Evolutionary conservation across 2,329 filamentous ascomycete genomes (phyloP), one percentile per base, ranked within the genome.

Genomic region (Grosmannia huntii): DNA sequence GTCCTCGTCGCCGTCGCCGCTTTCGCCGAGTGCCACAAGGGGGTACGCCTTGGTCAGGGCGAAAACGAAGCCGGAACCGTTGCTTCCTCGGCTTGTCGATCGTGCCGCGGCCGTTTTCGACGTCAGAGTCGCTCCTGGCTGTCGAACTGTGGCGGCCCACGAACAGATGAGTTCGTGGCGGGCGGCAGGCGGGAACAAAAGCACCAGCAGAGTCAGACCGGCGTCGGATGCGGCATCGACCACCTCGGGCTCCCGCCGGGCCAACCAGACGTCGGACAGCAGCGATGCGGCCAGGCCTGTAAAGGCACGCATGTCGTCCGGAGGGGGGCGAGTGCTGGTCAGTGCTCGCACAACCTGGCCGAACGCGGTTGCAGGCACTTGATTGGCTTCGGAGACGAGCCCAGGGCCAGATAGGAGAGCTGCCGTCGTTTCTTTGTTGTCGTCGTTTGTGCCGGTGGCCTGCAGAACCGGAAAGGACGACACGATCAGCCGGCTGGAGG

Each of bases 401-500:
- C 59, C 60, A 3, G 63, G 63, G 4, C 70, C 72, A 54, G 66
- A 57, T 41, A 67, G 54, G 10, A 75, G 57, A 1, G 63, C 31
- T 16, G 55, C 50, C 41, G 5, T 19, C 9, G 38, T 41, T 19
- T 38, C 36, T 16, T 19, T 19, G 48, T 56, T 38, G 14, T 16
- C 21, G 3, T 3, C 25, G 28, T 33, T 60, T 0, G 71, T 59
- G 4, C 68, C 57, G 3, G 67, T 65, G n/a, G 70, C 64, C 58
- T 80, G 72, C 2, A 82, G 65, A 1, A 78, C 57, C 0, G 80
- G 79, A 11, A 76, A 69, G 0, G 73, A 68, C 5, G 83, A 76
- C 7, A 80, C 73, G 12, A 86, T 72, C 1, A 89, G 73, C n/a
- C 73, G 74, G 63, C 81, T 78, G 16, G 76, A 75, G 0, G 82